A percentile compares a stretch with the other conserved stretches of the same genome.
phyloP scores from a whole-genome alignment of 31 red algal species.

The Odonthalia washingtoniensis region DNA sequence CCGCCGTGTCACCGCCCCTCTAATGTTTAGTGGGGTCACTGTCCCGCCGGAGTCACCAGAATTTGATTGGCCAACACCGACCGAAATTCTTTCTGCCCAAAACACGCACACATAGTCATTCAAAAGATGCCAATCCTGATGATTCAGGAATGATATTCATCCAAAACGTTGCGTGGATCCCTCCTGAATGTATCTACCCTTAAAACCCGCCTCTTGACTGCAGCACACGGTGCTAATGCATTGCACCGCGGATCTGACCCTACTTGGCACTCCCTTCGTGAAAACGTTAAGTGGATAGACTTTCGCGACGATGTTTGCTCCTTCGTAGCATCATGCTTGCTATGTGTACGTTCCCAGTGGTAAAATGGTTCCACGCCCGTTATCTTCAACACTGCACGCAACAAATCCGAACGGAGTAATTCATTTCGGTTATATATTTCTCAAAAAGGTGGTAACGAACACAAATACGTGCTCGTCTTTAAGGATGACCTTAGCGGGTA shows the following conservation, averaged over 20 bases:
- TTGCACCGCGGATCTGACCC: conserved; percentile 34
- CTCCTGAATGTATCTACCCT: conserved; percentile 4
- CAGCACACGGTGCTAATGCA: conserved; percentile 32
- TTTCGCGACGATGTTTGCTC: conserved; percentile 24
- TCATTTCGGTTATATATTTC: conserved; percentile 35
- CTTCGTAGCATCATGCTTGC: conserved; percentile 38
- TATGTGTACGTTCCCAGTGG: conserved; percentile 11
- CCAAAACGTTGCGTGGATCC: conserved; percentile 29
- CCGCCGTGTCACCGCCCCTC: conserved; percentile 22
- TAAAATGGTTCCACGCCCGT: conserved; percentile 47
- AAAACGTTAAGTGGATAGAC: conserved; percentile 17
- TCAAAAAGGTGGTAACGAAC: neutral
- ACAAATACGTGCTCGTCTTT: conserved; percentile 41
- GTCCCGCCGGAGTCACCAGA: conserved; percentile 29
- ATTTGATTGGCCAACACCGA: conserved; percentile 29
- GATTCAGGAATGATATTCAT: neutral
- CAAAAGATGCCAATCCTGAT: neutral
- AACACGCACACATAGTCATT: neutral
- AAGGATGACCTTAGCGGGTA: too few species aligned
- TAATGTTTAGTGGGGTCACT: conserved; percentile 43
- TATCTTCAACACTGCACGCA: conserved; percentile 20
- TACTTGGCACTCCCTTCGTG: conserved; percentile 29
- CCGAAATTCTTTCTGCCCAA: conserved; percentile 32
- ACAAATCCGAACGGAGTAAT: conserved; percentile 43
- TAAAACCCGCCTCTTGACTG: conserved; percentile 33